phyloP scores from a whole-genome alignment of 805 yeast species.

The Saccharomycopsis javanensis region DNA sequence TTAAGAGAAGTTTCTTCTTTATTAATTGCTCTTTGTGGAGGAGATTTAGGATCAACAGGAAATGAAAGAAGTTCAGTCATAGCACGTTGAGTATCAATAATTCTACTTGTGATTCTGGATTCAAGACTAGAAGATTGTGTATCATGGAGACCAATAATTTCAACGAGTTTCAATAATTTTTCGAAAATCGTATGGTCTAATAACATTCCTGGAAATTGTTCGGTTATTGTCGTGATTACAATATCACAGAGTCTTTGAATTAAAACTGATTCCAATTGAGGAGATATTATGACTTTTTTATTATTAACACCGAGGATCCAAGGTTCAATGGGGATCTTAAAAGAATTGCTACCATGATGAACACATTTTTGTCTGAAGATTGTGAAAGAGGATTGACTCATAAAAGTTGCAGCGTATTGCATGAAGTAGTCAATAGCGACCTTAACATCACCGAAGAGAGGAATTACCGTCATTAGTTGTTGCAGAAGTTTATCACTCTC shows the following conservation, averaged over 20 bases:
- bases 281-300: constrained; percentile 23
- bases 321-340: constrained; percentile 20
- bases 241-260: constrained; percentile 39
- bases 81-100: constrained; percentile 41
- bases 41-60: constrained; percentile 22
- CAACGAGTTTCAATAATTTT: constrained; percentile 44
- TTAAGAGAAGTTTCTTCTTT: constrained; percentile 14
- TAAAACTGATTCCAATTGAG: constrained; percentile 31
- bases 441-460: constrained; percentile 41
- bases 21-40: constrained; percentile 17
- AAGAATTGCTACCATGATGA: constrained; percentile 8
- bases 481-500: constrained; percentile 31
- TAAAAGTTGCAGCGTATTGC: constrained; percentile 31
- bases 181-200: constrained; percentile 54
- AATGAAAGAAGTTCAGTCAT: constrained; percentile 29
- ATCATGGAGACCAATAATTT: constrained; percentile 36
- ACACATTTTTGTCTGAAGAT: constrained; percentile 6
- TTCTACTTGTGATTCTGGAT: constrained; percentile 30
- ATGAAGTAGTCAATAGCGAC: constrained; percentile 36
- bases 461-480: constrained; percentile 43
- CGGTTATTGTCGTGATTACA: constrained; percentile 47
- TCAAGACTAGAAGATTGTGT: constrained; percentile 43
- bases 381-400: constrained; percentile 6
- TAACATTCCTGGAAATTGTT: constrained; percentile 58
- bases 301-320: constrained; percentile 2